Base-by-base conservation (phyloP, 2,329 filamentous ascomycete species). In the Colletotrichum somersetense region DNA sequence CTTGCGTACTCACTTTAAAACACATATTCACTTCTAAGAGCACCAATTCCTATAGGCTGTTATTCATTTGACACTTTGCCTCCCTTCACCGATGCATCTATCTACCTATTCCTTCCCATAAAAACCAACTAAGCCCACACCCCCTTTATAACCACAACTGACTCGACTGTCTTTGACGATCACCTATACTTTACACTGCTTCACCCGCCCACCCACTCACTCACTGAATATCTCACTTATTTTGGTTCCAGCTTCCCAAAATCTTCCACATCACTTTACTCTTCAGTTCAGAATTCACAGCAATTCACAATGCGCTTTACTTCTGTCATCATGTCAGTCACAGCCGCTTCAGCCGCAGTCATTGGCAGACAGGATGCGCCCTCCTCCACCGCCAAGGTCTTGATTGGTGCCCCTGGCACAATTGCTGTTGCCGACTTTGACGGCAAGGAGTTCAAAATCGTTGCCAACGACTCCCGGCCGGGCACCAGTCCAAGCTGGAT, bases 401-500 rank as follows among this genome's bases (percentile, higher is more conserved):
- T 87, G 61, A 76, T 87, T 64, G 82, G 84, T 65, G 80, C 80
- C 44, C 80, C 82, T 3, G 81, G 79, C 52, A 78, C 81, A 65
- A 82, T 87, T 73, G 76, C 81, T 16, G 75, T 83, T 3, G 83
- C 82, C 73, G 77, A 83, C 63, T 87, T 84, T 68, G 79, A 84
- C 74, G 84, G 81, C 67, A 73, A 75, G 23, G 72, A 67, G 52
- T 85, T 88, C 76, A 78, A 78, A 42, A 75, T 84, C 33, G 79
- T 83, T 26, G 74, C 77, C 61, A 83, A 83, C 48, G 77, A 79
- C 44, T 75, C 75, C 3, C 74, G 76, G 10, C 33, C 74, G 0
- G 80, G 80, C 57, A 76, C 78, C 4, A 75, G 72, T 1, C 82
- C 85, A 30, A 86, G 84, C 72, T 88, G 86, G 86, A 77, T 88